Evolutionary conservation across 495 filamentous ascomycete species (phyloP), one percentile per base, ranked within the genome.

Genomic region (Trichoderma asperelloides): DNA sequence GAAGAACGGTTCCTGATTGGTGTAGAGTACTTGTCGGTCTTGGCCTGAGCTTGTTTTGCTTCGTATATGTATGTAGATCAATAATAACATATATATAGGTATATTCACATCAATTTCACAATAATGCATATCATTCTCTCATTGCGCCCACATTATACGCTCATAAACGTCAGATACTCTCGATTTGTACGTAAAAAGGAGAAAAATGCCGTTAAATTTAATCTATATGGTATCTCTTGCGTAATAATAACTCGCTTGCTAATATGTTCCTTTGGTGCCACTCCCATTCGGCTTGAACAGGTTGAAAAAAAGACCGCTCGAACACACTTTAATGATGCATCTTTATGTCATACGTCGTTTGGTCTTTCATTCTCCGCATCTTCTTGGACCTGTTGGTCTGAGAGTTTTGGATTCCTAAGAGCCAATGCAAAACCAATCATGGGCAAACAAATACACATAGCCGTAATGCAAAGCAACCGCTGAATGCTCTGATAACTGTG

Each of bases 391-490:
- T 65, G 64, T 30, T 51, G 40, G 21, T 65, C 64, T 21, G 64
- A 65, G 3, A 65, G 41, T 43, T 30, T 45, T 6, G 64, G 64
- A 30, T 65, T 65, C 7, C 64, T 21, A 2, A 65, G 64, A 11
- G 64, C 64, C 33, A 65, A 45, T 25, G 64, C 64, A 65, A 65
- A 65, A 25, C n/a, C 40, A 65, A 65, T 65, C 64, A 65, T 65
- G 39, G 64, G 64, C 40, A 65, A 41, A 45, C 64, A 65, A 3
- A 65, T 45, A 28, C n/a, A 45, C 39, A 65, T 65, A 25, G 40
- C 64, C 64, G 64, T 39, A 8, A 65, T 49, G 64, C 64, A 65
- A 41, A 65, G 64, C 18, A 65, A n/a, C 3, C 41, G 64, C 40
- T 65, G 64, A 23, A 49, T 47, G 40, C 41, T 30, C 28, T 45